phyloP scores from a whole-genome alignment of 371 early-diverging fungal species.

The Mucor circinelloides region DNA sequence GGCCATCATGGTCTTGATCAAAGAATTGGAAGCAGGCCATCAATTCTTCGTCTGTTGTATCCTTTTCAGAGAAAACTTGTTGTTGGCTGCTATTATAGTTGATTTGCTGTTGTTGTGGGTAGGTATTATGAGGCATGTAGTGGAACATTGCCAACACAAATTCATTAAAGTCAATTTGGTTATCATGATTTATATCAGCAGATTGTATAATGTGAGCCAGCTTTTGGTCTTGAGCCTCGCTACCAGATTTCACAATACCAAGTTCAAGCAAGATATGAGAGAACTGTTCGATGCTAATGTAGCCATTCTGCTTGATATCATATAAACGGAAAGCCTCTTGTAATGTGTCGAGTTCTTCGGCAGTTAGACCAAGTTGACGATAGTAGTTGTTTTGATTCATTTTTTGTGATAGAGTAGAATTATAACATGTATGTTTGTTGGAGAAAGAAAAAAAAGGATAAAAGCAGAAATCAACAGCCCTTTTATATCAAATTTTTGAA shows the following conservation, averaged over 20 bases:
- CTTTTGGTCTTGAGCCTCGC: slow-evolving; percentile 28
- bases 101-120: slow-evolving; percentile 5
- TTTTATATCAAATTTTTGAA: not conserved
- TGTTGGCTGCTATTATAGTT: not conserved
- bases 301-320: slow-evolving; percentile 60
- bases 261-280: slow-evolving; percentile 70
- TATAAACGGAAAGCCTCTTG: slow-evolving; percentile 50
- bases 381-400: slow-evolving; percentile 8
- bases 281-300: slow-evolving; percentile 62
- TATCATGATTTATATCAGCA: slow-evolving; percentile 48
- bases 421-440: not conserved
- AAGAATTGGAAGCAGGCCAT: slow-evolving; percentile 71
- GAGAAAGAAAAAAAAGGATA: not conserved
- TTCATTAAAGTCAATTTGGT: slow-evolving; percentile 66
- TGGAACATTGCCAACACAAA: slow-evolving; percentile 67
- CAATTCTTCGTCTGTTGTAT: slow-evolving; percentile 63
- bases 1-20: slow-evolving; percentile 75
- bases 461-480: not conserved
- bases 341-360: slow-evolving; percentile 21
- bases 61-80: slow-evolving; percentile 47
- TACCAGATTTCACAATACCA: slow-evolving; percentile 59
- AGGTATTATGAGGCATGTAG: slow-evolving; percentile 13
- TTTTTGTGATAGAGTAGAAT: not conserved
- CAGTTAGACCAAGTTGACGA: slow-evolving; percentile 9
- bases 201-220: slow-evolving; percentile 59